Conservation (phyloP, 371 early-diverging fungal genomes). For the Lichtheimia hyalospora region DNA sequence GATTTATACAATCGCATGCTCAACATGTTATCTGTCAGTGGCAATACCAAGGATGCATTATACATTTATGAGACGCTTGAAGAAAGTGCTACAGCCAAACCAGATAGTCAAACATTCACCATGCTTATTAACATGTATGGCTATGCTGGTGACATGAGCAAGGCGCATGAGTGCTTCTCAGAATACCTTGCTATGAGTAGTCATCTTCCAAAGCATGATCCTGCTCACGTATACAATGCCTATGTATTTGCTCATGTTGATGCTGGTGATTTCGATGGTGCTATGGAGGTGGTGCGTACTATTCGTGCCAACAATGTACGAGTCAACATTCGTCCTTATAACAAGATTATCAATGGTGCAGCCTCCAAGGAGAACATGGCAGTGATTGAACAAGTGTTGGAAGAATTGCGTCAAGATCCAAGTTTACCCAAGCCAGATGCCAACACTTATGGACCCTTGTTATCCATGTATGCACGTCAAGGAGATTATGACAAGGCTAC, state of each 20-base stretch:
- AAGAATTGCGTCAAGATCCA: slow-evolving; percentile 20
- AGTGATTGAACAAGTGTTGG: slow-evolving; percentile 22
- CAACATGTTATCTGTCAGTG: slow-evolving; percentile 33
- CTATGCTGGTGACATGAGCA: slow-evolving; percentile 39
- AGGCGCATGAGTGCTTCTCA: slow-evolving; percentile 46
- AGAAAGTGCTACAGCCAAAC: slow-evolving; percentile 26
- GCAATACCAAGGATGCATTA: slow-evolving; percentile 44
- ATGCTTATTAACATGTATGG: slow-evolving; percentile 49
- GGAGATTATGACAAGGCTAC: slow-evolving; percentile 35
- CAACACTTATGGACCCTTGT: slow-evolving; percentile 37
- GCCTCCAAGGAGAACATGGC: slow-evolving; percentile 31
- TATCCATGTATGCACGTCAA: slow-evolving; percentile 29
- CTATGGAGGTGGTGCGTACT: slow-evolving; percentile 41
- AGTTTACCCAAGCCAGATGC: slow-evolving; percentile 36
- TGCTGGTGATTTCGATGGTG: slow-evolving; percentile 38
- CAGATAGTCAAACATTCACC: slow-evolving; percentile 43
- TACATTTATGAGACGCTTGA: slow-evolving; percentile 54
- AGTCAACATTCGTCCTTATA: slow-evolving; percentile 37
- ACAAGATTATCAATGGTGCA: slow-evolving; percentile 36
- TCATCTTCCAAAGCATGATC: slow-evolving; percentile 29
- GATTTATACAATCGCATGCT: slow-evolving; percentile 46
- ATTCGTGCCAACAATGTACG: slow-evolving; percentile 35
- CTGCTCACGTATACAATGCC: slow-evolving; percentile 42
- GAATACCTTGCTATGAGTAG: slow-evolving; percentile 36
- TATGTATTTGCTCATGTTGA: slow-evolving; percentile 44